These are phyloP conservation scores for sunflower (Helianthus annuus) DNA, from an alignment of 129 eudicot species.

Conservation along the genomic window HanXRQr2.0-SUNRISE NC_035442.2:61033909-61034408, in stretches of 20 bases:
- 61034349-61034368: slow-evolving; percentile 40
- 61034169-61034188: slow-evolving; percentile 30
- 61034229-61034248: slow-evolving; percentile 39
- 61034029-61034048: no score
- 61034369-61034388: slow-evolving; percentile 13
- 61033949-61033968: no score
- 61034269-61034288: slow-evolving; percentile 42
- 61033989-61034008: no score
- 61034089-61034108: slow-evolving; percentile 11
- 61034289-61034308: slow-evolving; percentile 32
- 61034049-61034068: no score
- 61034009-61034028: no score
- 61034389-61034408: slow-evolving; percentile 15
- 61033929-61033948: no score
- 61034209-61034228: slow-evolving; percentile 48
- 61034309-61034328: slow-evolving; percentile 36
- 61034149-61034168: slow-evolving; percentile 28
- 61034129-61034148: slow-evolving; percentile 23
- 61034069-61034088: background rate
- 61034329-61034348: slow-evolving; percentile 33
- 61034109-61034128: slow-evolving; percentile 8
- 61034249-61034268: slow-evolving; percentile 41
- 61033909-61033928: no score
- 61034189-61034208: slow-evolving; percentile 39
- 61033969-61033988: no score